Evolutionary conservation across 768 basidiomycete species (phyloP).

Genomic region (Cystobasidiopsis lactophilus): DNA sequence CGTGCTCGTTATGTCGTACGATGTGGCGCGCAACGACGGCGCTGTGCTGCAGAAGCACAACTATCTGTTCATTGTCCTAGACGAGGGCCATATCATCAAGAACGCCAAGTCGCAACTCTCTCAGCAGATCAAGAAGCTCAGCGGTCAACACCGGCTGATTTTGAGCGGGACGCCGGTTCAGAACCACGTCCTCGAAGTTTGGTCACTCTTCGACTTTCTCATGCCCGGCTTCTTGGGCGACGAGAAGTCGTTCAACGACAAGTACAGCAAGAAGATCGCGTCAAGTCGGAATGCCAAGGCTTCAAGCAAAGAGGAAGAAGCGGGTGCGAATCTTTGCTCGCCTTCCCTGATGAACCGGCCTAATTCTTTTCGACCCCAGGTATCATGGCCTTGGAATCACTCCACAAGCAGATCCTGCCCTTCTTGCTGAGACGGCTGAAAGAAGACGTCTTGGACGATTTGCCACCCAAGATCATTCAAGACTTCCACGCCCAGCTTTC

Average conservation of each 20-base stretch:
- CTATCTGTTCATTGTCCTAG: slow-evolving; percentile 91
- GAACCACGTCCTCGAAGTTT: slow-evolving; percentile 92
- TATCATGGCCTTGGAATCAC: slow-evolving; percentile 73
- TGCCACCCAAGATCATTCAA: slow-evolving; percentile 98
- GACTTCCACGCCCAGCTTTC: slow-evolving; percentile 98
- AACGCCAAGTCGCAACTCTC: slow-evolving; percentile 96
- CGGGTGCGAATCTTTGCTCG: slow-evolving; percentile 36
- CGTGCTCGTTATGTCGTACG: slow-evolving; percentile 91
- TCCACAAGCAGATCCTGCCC: slow-evolving; percentile 97
- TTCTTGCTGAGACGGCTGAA: slow-evolving; percentile 89
- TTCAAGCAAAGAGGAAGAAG: slow-evolving; percentile 67
- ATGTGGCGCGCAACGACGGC: slow-evolving; percentile 89
- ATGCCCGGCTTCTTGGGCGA: slow-evolving; percentile 99
- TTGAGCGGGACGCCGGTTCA: slow-evolving; percentile 96
- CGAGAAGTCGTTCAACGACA: slow-evolving; percentile 78
- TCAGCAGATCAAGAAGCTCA: slow-evolving; percentile 76
- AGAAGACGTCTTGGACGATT: slow-evolving; percentile 83
- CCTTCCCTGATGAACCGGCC: not conserved
- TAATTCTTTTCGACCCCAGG: slow-evolving; percentile 35
- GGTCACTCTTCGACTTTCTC: slow-evolving; percentile 96
- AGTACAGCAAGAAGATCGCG: slow-evolving; percentile 85
- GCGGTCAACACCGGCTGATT: slow-evolving; percentile 78
- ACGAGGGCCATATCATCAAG: slow-evolving; percentile 97
- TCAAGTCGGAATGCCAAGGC: slow-evolving; percentile 81
- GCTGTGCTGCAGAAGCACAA: slow-evolving; percentile 43